Evolutionary conservation across 371 early-diverging fungal genomes (phyloP).

Genomic region (Mucor velutinosus): DNA sequence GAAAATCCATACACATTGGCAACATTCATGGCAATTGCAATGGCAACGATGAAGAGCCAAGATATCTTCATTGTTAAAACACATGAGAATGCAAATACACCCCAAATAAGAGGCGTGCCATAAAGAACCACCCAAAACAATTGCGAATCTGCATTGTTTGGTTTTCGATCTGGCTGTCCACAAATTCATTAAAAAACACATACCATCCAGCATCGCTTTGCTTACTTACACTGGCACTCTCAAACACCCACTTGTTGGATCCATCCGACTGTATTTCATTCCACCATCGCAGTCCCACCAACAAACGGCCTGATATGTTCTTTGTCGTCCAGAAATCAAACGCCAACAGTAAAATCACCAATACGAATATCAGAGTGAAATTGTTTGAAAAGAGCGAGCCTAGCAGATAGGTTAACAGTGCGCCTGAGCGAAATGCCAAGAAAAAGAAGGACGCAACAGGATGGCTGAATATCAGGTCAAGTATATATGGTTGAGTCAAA

Average conservation of each 20-base stretch:
- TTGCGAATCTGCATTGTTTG: constrained; percentile 83
- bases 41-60: constrained; percentile 83
- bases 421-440: constrained; percentile 77
- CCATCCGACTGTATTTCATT: constrained; percentile 93
- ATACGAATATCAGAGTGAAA: constrained; percentile 88
- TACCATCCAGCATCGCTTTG: neutral
- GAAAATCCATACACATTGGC: constrained; percentile 93
- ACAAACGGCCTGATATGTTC: constrained; percentile 91
- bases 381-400: constrained; percentile 71
- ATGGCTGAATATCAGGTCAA: constrained; percentile 59
- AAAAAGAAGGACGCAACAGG: constrained; percentile 90
- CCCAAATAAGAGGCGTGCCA: constrained; percentile 83
- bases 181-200: neutral
- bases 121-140: constrained; percentile 92
- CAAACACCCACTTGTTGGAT: constrained; percentile 91
- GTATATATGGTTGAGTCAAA: neutral
- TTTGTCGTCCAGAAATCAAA: constrained; percentile 98
- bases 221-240: constrained; percentile 77
- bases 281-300: constrained; percentile 98
- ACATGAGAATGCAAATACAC: constrained; percentile 73
- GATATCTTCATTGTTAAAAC: constrained; percentile 68
- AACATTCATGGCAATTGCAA: constrained; percentile 81
- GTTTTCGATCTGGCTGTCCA: constrained; percentile 58
- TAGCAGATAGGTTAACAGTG: constrained; percentile 81
- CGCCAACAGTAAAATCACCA: constrained; percentile 83